Evolutionary conservation across 139 green algal genomes (phyloP).

Genomic region (Closterium sp.): DNA sequence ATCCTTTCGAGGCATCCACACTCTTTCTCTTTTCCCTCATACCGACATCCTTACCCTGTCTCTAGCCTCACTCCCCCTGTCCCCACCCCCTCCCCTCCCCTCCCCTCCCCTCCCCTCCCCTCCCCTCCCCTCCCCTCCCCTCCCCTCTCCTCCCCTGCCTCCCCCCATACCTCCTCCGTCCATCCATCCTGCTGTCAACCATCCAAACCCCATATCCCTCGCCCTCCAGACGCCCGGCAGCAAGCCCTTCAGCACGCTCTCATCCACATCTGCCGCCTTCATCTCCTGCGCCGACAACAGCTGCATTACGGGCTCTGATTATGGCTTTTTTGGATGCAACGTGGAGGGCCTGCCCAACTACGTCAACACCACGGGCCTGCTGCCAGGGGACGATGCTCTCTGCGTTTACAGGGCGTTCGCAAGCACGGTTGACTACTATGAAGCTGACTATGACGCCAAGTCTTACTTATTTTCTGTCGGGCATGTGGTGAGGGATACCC

Average conservation of each 20-base stretch:
- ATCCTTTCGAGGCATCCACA: too few species aligned
- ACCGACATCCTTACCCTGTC: too few species aligned
- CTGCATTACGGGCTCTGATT: background rate
- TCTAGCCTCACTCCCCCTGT: too few species aligned
- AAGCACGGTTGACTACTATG: background rate
- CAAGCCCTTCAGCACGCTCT: background rate
- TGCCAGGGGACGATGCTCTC: background rate
- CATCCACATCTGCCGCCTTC: background rate
- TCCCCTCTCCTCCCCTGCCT: too few species aligned
- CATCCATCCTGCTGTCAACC: background rate
- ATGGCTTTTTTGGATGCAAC: background rate
- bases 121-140: too few species aligned
- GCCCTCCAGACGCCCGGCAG: background rate
- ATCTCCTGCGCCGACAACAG: background rate
- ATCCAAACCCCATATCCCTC: background rate
- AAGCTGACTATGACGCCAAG: background rate
- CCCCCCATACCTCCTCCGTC: background rate
- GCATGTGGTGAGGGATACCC: background rate
- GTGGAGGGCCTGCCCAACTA: background rate
- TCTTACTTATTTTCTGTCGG: background rate
- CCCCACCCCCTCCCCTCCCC: too few species aligned
- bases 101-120: too few species aligned
- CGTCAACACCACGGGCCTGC: background rate
- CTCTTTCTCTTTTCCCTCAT: too few species aligned
- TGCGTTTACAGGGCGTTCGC: background rate